A percentile compares a stretch with the other conserved stretches of the same genome.
These are phyloP conservation scores for Zasmidium angulare DNA, from an alignment of 2,329 filamentous ascomycete genomes.

Conservation along the genomic window DNA sequence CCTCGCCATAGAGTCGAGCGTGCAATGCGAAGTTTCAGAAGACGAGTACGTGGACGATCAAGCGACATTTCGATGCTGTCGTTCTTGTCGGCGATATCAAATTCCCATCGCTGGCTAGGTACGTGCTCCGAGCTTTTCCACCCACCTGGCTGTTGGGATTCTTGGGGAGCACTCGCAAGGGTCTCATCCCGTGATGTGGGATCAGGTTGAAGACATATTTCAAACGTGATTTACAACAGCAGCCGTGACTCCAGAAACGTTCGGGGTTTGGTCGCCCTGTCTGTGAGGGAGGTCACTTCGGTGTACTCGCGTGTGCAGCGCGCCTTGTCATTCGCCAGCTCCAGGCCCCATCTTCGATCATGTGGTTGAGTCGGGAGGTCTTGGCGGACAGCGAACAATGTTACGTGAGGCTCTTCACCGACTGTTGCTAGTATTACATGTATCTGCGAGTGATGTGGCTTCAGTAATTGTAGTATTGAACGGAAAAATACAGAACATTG, in stretches of 20 bases:
- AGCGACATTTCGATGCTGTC: too few relatives aligned
- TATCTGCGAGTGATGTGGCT: too few relatives aligned
- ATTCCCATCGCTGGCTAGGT: too few relatives aligned
- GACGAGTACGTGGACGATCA: too few relatives aligned
- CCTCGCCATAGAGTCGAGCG: too few relatives aligned
- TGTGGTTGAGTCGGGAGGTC: background rate
- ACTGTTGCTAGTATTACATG: background rate
- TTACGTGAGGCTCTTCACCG: background rate
- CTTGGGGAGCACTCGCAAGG: background rate
- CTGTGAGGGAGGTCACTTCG: background rate
- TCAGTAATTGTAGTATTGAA: too few relatives aligned
- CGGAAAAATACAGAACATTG: background rate
- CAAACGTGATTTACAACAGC: background rate
- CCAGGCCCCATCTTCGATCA: background rate
- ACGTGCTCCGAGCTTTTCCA: too few relatives aligned
- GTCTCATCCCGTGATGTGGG: background rate
- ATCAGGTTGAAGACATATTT: background rate
- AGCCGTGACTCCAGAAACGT: background rate
- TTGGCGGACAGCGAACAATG: background rate
- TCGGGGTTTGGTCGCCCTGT: background rate
- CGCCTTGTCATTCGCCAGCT: background rate
- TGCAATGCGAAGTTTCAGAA: too few relatives aligned
- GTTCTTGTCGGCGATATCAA: too few relatives aligned
- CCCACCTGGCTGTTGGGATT: background rate
- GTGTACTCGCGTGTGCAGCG: background rate